Base-by-base conservation (phyloP, 441 rosid species). In the Metrosideros polymorpha region DNA sequence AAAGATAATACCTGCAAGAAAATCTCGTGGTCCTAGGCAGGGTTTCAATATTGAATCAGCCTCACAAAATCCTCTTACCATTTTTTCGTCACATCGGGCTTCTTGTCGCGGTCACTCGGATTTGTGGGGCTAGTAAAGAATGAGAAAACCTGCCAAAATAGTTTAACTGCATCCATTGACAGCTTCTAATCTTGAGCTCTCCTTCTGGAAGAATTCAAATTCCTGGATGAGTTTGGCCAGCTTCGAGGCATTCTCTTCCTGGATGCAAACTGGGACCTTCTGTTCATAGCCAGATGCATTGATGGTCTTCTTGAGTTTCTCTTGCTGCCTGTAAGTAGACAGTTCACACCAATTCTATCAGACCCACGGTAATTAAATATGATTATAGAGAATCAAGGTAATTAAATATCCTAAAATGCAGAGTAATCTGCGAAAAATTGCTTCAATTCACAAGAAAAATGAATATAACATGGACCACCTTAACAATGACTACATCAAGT, bases 231-330 rank as follows among this genome's bases (percentile, higher is more conserved):
- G 94, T 87, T 93, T 95, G 1, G 92, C 87, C 79, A 95, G 91
- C 91, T 95, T 96, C 6, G 89, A 84, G 0, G 82, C 89, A 45
- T 94, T 94, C 84, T 92, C 95, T 29, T 95, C 96, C 86, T 92
- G 97, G 71, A 96, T 88, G 57, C 90, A 92, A 39, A 91, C 83
- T 30, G 98, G 97, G 56, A 92, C 99, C 88, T 94, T 96, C 82
- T 95, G 96, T 84, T 91, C 95, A 57, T 97, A 95, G 42, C 94
- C 95, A 25, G 95, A 83, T 75, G 90, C 91, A 82, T 88, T 92
- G 87, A 96, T 93, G n/a, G 86, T 88, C 92, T 95, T 95, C 88
- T 92, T 92, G 91, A 97, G 86, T 89, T 94, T 97, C 87, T 95
- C 97, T 84, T 88, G 91, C 89, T 95, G 99, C 94, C 99, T 97